These are phyloP conservation scores for Calonectria pauciramosa DNA, from an alignment of 2,329 filamentous ascomycete species.

Conservation along the genomic window DNA sequence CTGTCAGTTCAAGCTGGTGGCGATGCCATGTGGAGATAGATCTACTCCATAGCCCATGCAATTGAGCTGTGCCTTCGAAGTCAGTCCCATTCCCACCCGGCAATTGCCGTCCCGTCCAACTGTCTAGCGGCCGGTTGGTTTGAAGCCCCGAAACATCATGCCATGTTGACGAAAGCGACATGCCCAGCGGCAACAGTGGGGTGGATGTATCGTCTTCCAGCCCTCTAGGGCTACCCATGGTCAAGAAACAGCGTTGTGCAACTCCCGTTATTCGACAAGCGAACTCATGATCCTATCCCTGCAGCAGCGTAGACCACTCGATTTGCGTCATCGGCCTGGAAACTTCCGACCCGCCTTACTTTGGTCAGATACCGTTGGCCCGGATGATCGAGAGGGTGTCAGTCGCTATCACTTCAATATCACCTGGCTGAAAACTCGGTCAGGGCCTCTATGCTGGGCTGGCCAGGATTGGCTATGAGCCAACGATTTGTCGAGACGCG, in stretches of 20 bases:
- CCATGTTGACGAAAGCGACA: not conserved
- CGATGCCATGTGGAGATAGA: not conserved
- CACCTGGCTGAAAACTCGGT: constrained; percentile 1
- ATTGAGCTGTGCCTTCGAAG: not conserved
- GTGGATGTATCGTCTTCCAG: constrained; percentile 1
- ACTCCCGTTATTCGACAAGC: not conserved
- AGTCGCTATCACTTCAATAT: not conserved
- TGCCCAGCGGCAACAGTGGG: not conserved
- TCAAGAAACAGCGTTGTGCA: not conserved
- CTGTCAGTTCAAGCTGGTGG: not conserved
- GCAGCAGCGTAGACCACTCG: not conserved
- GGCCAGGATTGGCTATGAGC: not conserved
- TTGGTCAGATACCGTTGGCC: not conserved
- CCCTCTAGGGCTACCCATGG: not conserved
- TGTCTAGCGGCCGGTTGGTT: not conserved
- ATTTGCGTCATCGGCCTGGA: constrained; percentile 11
- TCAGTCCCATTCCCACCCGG: not conserved
- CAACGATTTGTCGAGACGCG: constrained; percentile 2
- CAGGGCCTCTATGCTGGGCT: not conserved
- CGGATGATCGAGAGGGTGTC: not conserved
- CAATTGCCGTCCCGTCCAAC: not conserved
- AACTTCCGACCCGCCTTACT: not conserved
- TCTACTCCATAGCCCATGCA: not conserved
- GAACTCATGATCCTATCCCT: not conserved
- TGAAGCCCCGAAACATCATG: not conserved